Evolutionary conservation across 2,329 filamentous ascomycete genomes (phyloP).

Genomic region (Diaporthe citrichinensis): DNA sequence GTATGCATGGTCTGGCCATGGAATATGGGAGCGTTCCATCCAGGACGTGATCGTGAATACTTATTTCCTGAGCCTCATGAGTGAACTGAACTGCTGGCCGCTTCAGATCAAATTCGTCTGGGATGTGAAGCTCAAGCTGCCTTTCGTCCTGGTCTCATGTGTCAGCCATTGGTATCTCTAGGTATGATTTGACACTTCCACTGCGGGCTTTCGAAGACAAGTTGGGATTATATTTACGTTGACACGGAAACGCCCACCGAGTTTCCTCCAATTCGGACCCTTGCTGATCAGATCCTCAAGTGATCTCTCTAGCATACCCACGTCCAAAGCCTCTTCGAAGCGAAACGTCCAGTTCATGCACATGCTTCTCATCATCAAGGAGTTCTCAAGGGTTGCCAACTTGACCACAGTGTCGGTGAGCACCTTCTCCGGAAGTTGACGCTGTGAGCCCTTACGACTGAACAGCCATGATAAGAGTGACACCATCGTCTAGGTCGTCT

Average conservation of each 20-base stretch:
- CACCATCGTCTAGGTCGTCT: background rate
- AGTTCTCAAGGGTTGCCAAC: constrained; percentile 51
- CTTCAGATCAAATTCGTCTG: constrained; percentile 46
- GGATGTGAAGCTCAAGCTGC: constrained; percentile 52
- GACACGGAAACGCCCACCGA: constrained; percentile 59
- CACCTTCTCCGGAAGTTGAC: background rate
- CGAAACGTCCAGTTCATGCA: constrained; percentile 52
- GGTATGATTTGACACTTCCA: background rate
- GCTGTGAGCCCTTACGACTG: background rate
- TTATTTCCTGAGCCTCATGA: constrained; percentile 51
- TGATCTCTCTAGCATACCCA: constrained; percentile 52
- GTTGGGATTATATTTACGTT: background rate
- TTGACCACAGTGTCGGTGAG: constrained; percentile 49
- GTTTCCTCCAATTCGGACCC: constrained; percentile 59
- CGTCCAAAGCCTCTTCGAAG: constrained; percentile 63
- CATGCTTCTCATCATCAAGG: constrained; percentile 45
- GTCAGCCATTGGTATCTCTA: background rate
- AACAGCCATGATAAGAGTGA: constrained; percentile 31
- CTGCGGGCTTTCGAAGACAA: background rate
- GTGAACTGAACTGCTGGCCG: constrained; percentile 58
- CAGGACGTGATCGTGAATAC: constrained; percentile 57
- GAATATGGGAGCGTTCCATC: constrained; percentile 53
- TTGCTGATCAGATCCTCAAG: constrained; percentile 56
- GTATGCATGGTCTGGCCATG: constrained; percentile 48
- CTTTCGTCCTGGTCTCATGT: constrained; percentile 39